Evolutionary conservation across 441 rosid species (phyloP), one percentile per base, ranked within the genome.

Genomic region (Populus tomentosa): DNA sequence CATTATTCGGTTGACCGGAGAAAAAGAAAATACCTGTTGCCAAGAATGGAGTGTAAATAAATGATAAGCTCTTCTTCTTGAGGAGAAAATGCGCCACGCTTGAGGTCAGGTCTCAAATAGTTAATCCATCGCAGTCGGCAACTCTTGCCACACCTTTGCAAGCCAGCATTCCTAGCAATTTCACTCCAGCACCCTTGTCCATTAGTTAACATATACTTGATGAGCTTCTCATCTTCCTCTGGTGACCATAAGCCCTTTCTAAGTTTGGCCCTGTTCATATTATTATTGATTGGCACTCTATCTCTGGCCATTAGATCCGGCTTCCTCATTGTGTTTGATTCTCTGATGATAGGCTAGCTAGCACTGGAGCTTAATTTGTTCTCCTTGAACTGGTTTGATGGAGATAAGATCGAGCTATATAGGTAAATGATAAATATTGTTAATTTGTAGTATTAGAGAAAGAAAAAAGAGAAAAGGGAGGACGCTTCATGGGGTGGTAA

Each of bases 111-210:
- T 73, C 98, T 88, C 66, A 94, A 73, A 80, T 94, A 94, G 75
- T 94, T 94, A 70, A 91, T 90, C 98, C 98, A 94, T 13, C 98
- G 96, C 75, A 94, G 98, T 33, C 98, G 94, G 70, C 97, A 94
- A 73, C 98, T 94, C 83, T 94, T 94, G 10, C 98, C 97, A 59
- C 98, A 94, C 21, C 98, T 82, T 70, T 78, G 92, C 56, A 94
- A 87, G 35, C 95, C 97, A 18, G 98, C 94, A 85, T 91, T 92
- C 59, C 90, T 85, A 10, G 98, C 97, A 69, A 94, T 90, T 70
- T 91, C 94, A 84, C 90, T 94, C 98, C 98, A 92, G 38, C 95
- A 90, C 1, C 97, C 97, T 78, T 92, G 95, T 38, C 97, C 98
- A 69, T 82, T 91, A 8, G 86, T 86, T 24, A 91, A 24, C 97